These are phyloP conservation scores for Trichophyton benhamiae DNA, from an alignment of 2,329 filamentous ascomycete genomes.

Conservation along the genomic window DNA sequence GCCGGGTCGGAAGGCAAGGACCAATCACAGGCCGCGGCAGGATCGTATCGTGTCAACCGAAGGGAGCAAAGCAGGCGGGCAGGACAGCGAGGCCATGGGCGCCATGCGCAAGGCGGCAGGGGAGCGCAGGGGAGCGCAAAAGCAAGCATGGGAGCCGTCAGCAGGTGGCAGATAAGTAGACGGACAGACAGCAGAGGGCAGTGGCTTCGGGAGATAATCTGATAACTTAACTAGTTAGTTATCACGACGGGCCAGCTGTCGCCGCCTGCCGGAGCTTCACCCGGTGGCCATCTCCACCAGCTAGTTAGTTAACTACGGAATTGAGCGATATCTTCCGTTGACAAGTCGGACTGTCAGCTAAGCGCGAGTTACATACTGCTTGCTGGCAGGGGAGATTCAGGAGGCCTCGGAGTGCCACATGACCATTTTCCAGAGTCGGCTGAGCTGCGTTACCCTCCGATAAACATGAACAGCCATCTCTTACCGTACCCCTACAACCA, in stretches of 20 bases:
- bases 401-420: no score
- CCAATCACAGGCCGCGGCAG: neutral
- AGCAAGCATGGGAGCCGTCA: neutral
- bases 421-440: no score
- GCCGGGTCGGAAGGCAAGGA: neutral
- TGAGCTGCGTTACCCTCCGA: neutral
- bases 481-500: neutral
- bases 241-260: no score
- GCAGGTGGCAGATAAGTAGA: neutral
- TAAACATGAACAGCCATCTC: constrained; percentile 3
- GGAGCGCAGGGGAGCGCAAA: neutral
- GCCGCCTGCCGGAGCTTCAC: neutral
- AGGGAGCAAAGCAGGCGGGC: neutral
- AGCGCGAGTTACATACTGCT: no score
- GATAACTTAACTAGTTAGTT: neutral
- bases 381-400: no score
- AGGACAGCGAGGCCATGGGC: neutral
- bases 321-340: neutral
- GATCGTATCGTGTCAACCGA: neutral
- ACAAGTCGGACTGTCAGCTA: neutral
- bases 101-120: neutral
- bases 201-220: neutral
- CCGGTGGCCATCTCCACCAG: neutral
- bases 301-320: neutral
- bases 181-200: no score